Evolutionary conservation across 106 monocot genomes (phyloP).

Genomic region (Acorus gramineus): DNA sequence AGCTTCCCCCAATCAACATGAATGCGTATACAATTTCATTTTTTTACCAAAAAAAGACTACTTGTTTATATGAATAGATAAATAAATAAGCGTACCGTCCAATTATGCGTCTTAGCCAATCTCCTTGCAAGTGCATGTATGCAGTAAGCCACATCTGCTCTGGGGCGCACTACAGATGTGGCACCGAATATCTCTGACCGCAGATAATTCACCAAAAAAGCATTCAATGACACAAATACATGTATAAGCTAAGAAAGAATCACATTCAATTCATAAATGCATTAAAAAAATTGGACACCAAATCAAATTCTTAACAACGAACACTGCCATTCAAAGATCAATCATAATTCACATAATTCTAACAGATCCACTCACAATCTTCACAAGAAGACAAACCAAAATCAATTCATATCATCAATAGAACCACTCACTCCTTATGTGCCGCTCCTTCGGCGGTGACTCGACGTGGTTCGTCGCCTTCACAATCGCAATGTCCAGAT

Average conservation of each 20-base stretch:
- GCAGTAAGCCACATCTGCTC: slow-evolving; percentile 75
- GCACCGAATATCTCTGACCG: slow-evolving; percentile 58
- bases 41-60: too few relatives aligned
- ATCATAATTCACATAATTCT: too few relatives aligned
- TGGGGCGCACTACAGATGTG: slow-evolving; percentile 44
- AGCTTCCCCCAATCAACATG: too few relatives aligned
- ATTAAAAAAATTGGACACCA: too few relatives aligned
- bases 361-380: too few relatives aligned
- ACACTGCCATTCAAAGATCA: too few relatives aligned
- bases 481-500: slow-evolving; percentile 69
- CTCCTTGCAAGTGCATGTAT: slow-evolving; percentile 63
- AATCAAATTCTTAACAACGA: too few relatives aligned
- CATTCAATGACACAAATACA: too few relatives aligned
- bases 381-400: neutral
- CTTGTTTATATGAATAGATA: neutral
- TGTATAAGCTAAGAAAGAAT: too few relatives aligned
- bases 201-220: too few relatives aligned
- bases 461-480: slow-evolving; percentile 76
- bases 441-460: slow-evolving; percentile 63
- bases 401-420: neutral
- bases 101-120: slow-evolving; percentile 61
- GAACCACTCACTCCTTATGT: slow-evolving; percentile 48
- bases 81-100: slow-evolving; percentile 44
- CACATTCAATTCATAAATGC: too few relatives aligned
- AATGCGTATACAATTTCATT: too few relatives aligned